Base-by-base conservation (phyloP, 352 stramenopile species). In the Pythium plurisporium region DNA sequence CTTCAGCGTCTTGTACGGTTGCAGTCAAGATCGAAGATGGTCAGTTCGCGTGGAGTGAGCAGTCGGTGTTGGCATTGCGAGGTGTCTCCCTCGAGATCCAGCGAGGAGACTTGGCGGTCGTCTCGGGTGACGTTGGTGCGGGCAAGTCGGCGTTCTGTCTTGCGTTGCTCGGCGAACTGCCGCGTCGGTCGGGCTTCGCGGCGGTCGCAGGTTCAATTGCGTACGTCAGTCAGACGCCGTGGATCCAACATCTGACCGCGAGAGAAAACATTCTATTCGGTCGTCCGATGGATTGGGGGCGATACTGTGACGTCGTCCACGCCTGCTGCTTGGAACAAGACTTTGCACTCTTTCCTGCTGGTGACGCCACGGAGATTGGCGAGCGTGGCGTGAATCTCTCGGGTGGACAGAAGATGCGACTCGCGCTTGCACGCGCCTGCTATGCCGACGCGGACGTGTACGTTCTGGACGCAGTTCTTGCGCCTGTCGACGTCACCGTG, bases 231-330 rank as follows among this genome's bases (percentile, higher is more conserved):
- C 91, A 98, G 68, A 76, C 88, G 26, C 58, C 91, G 19, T 98
- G 96, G 73, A 98, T 99, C 41, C 81, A 98, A 58, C 98, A 98
- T 75, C 89, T 86, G 53, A 96, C 85, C 2, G 62, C 98, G 2
- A 72, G 76, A n/a, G 84, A 97, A 30, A 99, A 99, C 72, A 96
- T 99, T 55, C 67, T 98, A 9, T 98, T 98, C 66, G 89, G 91
- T 8, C 62, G 74, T 38, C 59, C 57, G 14, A 83, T 70, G n/a
- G 65, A 87, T 30, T 52, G 58, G 37, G 56, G 56, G 14, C 79
- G 71, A 48, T 91, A 91, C 52, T 54, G 72, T 8, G 50, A 44
- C 1, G 78, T 89, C 12, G 41, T 96, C 6, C 56, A 81, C 45
- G 77, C 76, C 8, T 98, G 91, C 59, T 80, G 80, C 6, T 65